Evolutionary conservation across 1,284 basidiomycete species (phyloP).

Genomic region (Porogramme epimiltina): DNA sequence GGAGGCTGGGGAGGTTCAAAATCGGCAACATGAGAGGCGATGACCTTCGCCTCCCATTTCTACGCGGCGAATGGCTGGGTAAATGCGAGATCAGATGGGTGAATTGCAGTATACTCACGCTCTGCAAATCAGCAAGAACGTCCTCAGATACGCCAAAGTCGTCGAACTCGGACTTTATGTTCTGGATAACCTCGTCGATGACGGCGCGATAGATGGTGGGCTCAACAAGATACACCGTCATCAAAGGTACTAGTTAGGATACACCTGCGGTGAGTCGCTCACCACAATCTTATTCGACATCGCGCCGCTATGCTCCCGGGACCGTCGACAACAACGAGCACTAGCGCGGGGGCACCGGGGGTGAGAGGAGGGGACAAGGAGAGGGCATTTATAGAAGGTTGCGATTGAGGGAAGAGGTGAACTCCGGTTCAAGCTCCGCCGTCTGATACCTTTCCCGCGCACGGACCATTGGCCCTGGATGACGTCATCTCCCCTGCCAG

Average conservation of each 20-base stretch:
- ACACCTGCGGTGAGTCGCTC: slow-evolving; percentile 70
- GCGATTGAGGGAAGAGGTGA: slow-evolving; percentile 40
- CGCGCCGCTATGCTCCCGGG: slow-evolving; percentile 30
- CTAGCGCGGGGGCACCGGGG: slow-evolving; percentile 34
- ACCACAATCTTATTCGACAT: slow-evolving; percentile 94
- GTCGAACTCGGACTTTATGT: slow-evolving; percentile 94
- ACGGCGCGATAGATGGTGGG: slow-evolving; percentile 89
- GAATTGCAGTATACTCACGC: slow-evolving; percentile 57
- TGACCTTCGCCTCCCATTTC: slow-evolving; percentile 95
- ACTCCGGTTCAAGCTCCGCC: slow-evolving; percentile 42
- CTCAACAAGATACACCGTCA: slow-evolving; percentile 70
- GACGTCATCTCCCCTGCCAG: slow-evolving; percentile 10
- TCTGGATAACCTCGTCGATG: slow-evolving; percentile 94
- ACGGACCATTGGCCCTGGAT: slow-evolving; percentile 36
- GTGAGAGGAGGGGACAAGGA: slow-evolving; percentile 38
- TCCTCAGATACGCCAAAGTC: slow-evolving; percentile 95
- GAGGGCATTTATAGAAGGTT: slow-evolving; percentile 51
- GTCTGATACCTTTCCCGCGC: slow-evolving; percentile 44
- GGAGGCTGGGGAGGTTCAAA: slow-evolving; percentile 68
- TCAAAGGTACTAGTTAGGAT: slow-evolving; percentile 54
- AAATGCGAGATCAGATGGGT: slow-evolving; percentile 9
- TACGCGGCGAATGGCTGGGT: slow-evolving; percentile 35
- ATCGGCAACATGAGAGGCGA: slow-evolving; percentile 91
- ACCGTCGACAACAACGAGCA: slow-evolving; percentile 37
- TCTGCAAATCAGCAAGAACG: slow-evolving; percentile 85